Evolutionary conservation across 768 basidiomycete genomes (phyloP).

Genomic region (Sporobolomyces pararoseus): DNA sequence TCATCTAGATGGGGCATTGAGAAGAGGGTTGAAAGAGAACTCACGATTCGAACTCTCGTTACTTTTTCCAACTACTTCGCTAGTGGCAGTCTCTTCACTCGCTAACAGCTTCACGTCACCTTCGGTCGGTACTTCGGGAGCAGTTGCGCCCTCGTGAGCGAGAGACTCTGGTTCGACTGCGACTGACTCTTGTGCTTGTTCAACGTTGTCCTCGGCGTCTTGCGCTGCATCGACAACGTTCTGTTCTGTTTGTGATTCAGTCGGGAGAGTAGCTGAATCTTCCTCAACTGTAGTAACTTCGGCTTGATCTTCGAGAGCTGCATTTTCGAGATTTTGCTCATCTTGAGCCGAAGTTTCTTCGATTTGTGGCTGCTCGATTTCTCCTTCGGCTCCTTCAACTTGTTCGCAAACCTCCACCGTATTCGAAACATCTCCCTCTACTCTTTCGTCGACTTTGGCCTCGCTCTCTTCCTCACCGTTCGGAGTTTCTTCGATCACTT

Average conservation of each 20-base stretch:
- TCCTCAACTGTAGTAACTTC: neutral
- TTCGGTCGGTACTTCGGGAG: neutral
- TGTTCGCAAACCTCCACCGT: too few relatives aligned
- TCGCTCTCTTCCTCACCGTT: too few relatives aligned
- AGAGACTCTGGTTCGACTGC: too few relatives aligned
- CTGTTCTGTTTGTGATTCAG: neutral
- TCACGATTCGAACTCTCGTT: neutral
- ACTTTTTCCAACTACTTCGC: neutral
- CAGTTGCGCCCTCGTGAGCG: too few relatives aligned
- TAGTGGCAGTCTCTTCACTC: neutral
- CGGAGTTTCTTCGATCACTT: too few relatives aligned
- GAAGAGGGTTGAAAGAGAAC: neutral
- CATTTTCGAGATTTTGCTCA: too few relatives aligned
- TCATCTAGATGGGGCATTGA: too few relatives aligned
- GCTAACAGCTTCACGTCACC: neutral
- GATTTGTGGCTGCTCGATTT: too few relatives aligned
- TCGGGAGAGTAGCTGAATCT: neutral
- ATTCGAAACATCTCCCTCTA: too few relatives aligned
- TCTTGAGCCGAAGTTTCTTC: too few relatives aligned
- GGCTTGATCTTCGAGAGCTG: constrained; percentile 10
- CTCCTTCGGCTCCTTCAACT: neutral
- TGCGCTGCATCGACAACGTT: neutral
- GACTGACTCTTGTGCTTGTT: too few relatives aligned
- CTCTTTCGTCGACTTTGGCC: too few relatives aligned
- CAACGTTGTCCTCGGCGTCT: neutral